These are phyloP conservation scores for Phaeoacremonium minimum DNA, from an alignment of 2,329 filamentous ascomycete species.

Conservation along the genomic window DNA sequence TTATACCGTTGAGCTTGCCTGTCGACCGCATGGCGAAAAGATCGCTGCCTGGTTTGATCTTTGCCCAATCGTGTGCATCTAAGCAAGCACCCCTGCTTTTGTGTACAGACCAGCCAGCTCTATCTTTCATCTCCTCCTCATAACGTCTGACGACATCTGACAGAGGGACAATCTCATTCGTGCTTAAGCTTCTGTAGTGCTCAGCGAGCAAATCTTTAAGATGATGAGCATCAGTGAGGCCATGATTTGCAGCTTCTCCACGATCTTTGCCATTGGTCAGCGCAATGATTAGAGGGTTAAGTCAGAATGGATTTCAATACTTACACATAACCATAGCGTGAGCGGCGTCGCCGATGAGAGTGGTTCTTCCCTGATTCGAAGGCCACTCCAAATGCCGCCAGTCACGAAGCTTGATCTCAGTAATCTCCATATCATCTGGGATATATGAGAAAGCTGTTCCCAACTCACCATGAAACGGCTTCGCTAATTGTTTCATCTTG, in stretches of 20 bases:
- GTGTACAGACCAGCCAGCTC: conserved; percentile 4
- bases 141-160: conserved; percentile 3
- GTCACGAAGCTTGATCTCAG: conserved; percentile 18
- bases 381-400: conserved; percentile 34
- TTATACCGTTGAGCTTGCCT: too few species aligned
- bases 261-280: conserved; percentile 14
- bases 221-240: conserved; percentile 29
- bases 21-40: too few species aligned
- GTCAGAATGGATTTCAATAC: background rate
- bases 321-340: conserved; percentile 53
- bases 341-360: conserved; percentile 48
- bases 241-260: conserved; percentile 33
- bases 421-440: conserved; percentile 30
- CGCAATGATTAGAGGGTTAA: background rate
- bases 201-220: conserved; percentile 15
- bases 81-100: conserved; percentile 6
- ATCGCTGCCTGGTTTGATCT: conserved; percentile 1
- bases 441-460: conserved; percentile 35
- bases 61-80: conserved; percentile 7
- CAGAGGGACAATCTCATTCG: background rate
- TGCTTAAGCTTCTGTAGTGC: conserved; percentile 8
- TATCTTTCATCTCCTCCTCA: conserved; percentile 6
- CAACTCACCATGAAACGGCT: conserved; percentile 30
- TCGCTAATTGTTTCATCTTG: conserved; percentile 32
- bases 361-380: conserved; percentile 34